A percentile compares a stretch with the other conserved stretches of the same genome.
phyloP scores from a whole-genome alignment of 2,329 filamentous ascomycete genomes.

The Xylariaceae sp. region DNA sequence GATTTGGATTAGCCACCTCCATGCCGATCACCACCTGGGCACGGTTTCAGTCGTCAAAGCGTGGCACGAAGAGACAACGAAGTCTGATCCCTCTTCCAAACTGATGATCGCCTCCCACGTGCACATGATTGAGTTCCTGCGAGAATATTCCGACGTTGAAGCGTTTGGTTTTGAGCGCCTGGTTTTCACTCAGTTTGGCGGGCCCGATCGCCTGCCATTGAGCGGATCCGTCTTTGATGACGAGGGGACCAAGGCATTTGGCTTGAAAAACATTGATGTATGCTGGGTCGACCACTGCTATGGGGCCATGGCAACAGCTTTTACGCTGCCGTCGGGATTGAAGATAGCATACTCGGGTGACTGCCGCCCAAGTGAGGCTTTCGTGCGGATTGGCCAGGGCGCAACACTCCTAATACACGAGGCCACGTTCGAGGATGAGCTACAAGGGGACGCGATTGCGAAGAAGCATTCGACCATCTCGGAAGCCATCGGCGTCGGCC shows the following conservation, averaged over 20 bases:
- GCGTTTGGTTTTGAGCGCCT: conserved; percentile 64
- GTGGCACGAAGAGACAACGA: conserved; percentile 61
- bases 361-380: conserved; percentile 71
- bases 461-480: conserved; percentile 89
- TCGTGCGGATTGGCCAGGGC: conserved; percentile 65
- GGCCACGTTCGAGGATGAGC: conserved; percentile 89
- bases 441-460: conserved; percentile 68
- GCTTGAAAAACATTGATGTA: conserved; percentile 63
- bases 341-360: conserved; percentile 93
- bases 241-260: conserved; percentile 48
- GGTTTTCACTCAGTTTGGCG: conserved; percentile 14
- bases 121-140: conserved; percentile 70
- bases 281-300: conserved; percentile 73
- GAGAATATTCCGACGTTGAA: conserved; percentile 75
- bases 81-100: conserved; percentile 34
- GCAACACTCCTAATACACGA: conserved; percentile 89
- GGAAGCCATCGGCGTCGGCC: conserved; percentile 76
- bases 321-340: conserved; percentile 75
- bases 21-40: conserved; percentile 94
- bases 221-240: conserved; percentile 34
- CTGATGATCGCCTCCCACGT: conserved; percentile 66
- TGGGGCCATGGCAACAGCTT: conserved; percentile 68
- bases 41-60: conserved; percentile 74
- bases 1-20: conserved; percentile 92
- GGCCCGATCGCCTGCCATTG: conserved; percentile 10